phyloP scores from a whole-genome alignment of 2,329 filamentous ascomycete species.

The Graphiopsis chlorocephala region DNA sequence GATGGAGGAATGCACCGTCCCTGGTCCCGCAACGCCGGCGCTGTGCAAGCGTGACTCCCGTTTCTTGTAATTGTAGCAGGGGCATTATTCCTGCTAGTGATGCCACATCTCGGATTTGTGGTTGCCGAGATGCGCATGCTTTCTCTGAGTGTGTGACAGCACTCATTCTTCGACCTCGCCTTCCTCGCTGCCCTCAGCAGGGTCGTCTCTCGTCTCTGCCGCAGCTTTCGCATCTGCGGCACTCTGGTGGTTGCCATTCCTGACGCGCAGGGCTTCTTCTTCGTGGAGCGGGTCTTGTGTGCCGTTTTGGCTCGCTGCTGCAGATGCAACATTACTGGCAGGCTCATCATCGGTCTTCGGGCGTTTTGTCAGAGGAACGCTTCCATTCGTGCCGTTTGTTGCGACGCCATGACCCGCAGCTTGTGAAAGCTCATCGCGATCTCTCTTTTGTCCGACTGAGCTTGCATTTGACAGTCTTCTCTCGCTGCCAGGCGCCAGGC shows the following conservation, averaged over 20 bases:
- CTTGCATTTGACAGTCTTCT: slow-evolving; percentile 31
- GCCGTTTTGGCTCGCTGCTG: slow-evolving; percentile 16
- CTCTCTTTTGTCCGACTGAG: slow-evolving; percentile 30
- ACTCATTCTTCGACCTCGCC: slow-evolving; percentile 46
- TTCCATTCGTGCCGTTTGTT: slow-evolving; percentile 17
- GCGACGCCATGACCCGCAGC: slow-evolving; percentile 18
- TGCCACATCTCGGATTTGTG: background rate
- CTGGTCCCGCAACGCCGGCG: slow-evolving; percentile 6
- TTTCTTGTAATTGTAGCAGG: background rate
- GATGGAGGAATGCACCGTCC: background rate
- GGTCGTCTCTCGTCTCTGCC: slow-evolving; percentile 21
- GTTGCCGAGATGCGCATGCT: background rate
- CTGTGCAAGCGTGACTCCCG: background rate
- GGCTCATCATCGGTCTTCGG: slow-evolving; percentile 13
- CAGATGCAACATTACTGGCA: slow-evolving; percentile 15
- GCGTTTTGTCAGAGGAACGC: slow-evolving; percentile 11
- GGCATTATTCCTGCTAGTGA: background rate
- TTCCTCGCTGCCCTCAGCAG: slow-evolving; percentile 42
- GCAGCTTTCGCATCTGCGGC: slow-evolving; percentile 23
- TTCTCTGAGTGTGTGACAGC: background rate
- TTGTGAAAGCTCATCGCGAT: slow-evolving; percentile 26
- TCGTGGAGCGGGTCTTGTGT: slow-evolving; percentile 25
- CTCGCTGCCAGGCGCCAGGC: slow-evolving; percentile 27
- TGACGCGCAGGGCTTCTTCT: slow-evolving; percentile 29
- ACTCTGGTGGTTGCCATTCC: slow-evolving; percentile 28